phyloP scores from a whole-genome alignment of 1,139 yeast genomes.

The Kodamaea suecica region DNA sequence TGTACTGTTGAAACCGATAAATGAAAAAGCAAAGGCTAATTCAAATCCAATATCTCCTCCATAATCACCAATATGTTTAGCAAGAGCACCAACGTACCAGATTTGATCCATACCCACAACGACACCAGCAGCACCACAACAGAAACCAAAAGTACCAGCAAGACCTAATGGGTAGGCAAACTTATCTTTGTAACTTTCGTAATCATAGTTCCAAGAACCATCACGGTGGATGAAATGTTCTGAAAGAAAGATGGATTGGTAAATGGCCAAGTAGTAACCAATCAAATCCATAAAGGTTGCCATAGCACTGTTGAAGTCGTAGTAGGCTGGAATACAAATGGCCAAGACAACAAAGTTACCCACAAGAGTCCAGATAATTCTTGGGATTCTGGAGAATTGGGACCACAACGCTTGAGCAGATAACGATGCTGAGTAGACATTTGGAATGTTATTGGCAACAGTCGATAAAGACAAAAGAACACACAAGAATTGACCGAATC shows the following conservation, averaged over 20 bases:
- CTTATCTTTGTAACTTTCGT: slow-evolving; percentile 56
- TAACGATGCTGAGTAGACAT: slow-evolving; percentile 84
- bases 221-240: slow-evolving; percentile 79
- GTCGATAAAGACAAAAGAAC: slow-evolving; percentile 81
- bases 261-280: slow-evolving; percentile 87
- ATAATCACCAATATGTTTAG: slow-evolving; percentile 52
- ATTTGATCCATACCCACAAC: slow-evolving; percentile 83
- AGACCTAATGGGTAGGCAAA: slow-evolving; percentile 64
- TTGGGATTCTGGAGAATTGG: slow-evolving; percentile 66
- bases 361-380: slow-evolving; percentile 73
- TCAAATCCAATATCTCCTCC: slow-evolving; percentile 93
- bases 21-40: slow-evolving; percentile 67
- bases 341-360: slow-evolving; percentile 80
- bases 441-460: slow-evolving; percentile 87
- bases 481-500: slow-evolving; percentile 87
- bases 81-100: slow-evolving; percentile 77
- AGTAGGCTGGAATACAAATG: slow-evolving; percentile 84
- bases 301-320: slow-evolving; percentile 69
- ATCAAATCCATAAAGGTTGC: slow-evolving; percentile 84
- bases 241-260: slow-evolving; percentile 64
- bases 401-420: slow-evolving; percentile 85
- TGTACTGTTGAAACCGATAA: slow-evolving; percentile 55
- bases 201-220: slow-evolving; percentile 61
- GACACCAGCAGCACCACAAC: slow-evolving; percentile 83
- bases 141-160: slow-evolving; percentile 76